phyloP scores from a whole-genome alignment of 202 grass and related monocot genomes.

The Schoenoplectus tabernaemontani region DNA sequence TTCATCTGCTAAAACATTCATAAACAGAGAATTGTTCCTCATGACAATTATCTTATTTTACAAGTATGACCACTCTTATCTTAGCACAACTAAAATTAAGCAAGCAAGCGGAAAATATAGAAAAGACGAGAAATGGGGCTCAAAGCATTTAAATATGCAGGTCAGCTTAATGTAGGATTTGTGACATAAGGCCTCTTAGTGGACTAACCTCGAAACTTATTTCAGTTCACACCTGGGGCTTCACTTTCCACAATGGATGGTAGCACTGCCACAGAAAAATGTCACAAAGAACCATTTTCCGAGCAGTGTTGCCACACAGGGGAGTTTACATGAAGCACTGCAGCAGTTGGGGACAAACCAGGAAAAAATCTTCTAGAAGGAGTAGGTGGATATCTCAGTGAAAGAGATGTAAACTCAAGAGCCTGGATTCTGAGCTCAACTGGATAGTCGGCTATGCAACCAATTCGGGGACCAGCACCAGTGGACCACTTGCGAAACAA shows the following conservation, averaged over 20 bases:
- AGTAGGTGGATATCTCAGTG: slow-evolving; percentile 30
- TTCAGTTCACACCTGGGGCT: not conserved
- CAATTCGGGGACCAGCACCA: slow-evolving; percentile 76
- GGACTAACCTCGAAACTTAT: not conserved
- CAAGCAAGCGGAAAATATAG: not conserved
- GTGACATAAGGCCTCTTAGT: not conserved
- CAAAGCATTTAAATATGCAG: not conserved
- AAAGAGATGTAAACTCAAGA: slow-evolving; percentile 63
- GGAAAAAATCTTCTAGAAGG: slow-evolving; percentile 28
- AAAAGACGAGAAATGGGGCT: no score
- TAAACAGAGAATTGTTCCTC: not conserved
- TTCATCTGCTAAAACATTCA: no score
- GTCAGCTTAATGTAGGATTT: not conserved
- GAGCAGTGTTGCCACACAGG: not conserved
- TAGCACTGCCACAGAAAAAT: not conserved
- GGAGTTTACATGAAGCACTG: not conserved
- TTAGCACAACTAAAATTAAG: not conserved
- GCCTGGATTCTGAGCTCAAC: slow-evolving; percentile 58
- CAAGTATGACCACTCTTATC: not conserved
- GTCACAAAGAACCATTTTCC: not conserved
- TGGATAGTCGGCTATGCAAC: slow-evolving; percentile 73
- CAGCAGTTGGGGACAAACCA: slow-evolving; percentile 29
- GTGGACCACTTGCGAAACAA: slow-evolving; percentile 78
- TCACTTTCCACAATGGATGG: not conserved
- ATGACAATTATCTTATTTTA: not conserved